A percentile compares a stretch with the other conserved stretches of the same genome.
Conservation (phyloP, 2,329 filamentous ascomycete species). For the Cadophora luteo-olivacea region DNA sequence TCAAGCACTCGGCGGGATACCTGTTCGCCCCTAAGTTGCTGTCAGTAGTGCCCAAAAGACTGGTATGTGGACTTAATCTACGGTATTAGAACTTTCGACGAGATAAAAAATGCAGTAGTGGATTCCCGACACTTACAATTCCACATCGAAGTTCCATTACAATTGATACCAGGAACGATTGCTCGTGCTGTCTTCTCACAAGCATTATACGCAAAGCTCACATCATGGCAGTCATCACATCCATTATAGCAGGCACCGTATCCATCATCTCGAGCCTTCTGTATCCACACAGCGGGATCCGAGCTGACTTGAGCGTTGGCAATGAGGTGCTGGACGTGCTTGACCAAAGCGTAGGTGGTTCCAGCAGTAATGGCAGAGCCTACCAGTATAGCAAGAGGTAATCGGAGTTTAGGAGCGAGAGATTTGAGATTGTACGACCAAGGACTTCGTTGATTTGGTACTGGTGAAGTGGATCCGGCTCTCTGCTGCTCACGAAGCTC, state of each 20-base stretch:
- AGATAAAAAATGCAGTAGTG: neutral
- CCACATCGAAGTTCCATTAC: slow-evolving; percentile 10
- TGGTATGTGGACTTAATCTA: too few relatives aligned
- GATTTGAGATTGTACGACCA: neutral
- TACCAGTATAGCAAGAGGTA: neutral
- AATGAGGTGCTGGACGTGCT: slow-evolving; percentile 8
- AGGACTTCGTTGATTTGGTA: neutral
- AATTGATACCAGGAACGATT: neutral
- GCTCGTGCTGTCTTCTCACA: slow-evolving; percentile 7
- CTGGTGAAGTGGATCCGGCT: too few relatives aligned
- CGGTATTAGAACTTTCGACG: neutral
- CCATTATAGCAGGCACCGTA: slow-evolving; percentile 9
- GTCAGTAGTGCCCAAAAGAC: neutral
- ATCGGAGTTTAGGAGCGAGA: neutral
- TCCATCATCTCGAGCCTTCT: slow-evolving; percentile 1
- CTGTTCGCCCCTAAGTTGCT: neutral
- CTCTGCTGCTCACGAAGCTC: neutral
- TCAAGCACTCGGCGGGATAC: neutral
- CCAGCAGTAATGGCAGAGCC: neutral
- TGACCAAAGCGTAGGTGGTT: slow-evolving; percentile 8
- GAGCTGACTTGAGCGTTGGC: slow-evolving; percentile 5
- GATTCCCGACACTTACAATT: neutral
- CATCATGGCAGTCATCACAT: slow-evolving; percentile 8
- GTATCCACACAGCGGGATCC: neutral
- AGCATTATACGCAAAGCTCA: slow-evolving; percentile 2